A percentile compares a stretch with the other conserved stretches of the same genome.
phyloP scores from a whole-genome alignment of 116 monocot genomes.

The Iris pallida region DNA sequence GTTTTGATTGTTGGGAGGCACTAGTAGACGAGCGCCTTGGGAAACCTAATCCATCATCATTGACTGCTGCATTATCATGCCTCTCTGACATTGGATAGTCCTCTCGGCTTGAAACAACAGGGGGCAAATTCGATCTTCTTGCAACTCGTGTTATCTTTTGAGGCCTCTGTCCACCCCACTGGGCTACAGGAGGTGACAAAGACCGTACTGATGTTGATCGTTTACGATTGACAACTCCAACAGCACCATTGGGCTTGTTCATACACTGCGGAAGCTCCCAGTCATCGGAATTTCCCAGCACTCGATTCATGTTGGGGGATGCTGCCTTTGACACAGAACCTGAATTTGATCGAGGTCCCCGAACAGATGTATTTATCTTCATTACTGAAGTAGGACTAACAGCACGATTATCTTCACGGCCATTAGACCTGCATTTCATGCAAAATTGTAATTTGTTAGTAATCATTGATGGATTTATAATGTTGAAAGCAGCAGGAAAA shows the following conservation, averaged over 20 bases:
- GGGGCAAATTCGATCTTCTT: slow-evolving; percentile 60
- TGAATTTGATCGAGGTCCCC: slow-evolving; percentile 51
- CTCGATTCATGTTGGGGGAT: slow-evolving; percentile 33
- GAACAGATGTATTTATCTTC: slow-evolving; percentile 35
- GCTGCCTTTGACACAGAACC: slow-evolving; percentile 35
- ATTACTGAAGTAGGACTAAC: slow-evolving; percentile 27
- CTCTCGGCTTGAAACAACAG: slow-evolving; percentile 31
- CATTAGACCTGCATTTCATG: slow-evolving; percentile 29
- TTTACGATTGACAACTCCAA: slow-evolving; percentile 38
- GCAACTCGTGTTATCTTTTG: slow-evolving; percentile 50
- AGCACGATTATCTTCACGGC: slow-evolving; percentile 40
- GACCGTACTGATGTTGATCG: slow-evolving; percentile 26
- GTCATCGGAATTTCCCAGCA: slow-evolving; percentile 31
- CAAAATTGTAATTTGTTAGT: not conserved
- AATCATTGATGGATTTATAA: too few species aligned
- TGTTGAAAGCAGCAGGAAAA: too few species aligned
- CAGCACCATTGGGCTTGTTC: slow-evolving; percentile 28
- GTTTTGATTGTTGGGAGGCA: slow-evolving; percentile 19
- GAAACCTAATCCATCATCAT: slow-evolving; percentile 15
- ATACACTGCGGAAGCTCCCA: slow-evolving; percentile 26
- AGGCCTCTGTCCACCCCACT: slow-evolving; percentile 51
- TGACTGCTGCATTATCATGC: slow-evolving; percentile 5
- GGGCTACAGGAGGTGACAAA: slow-evolving; percentile 43
- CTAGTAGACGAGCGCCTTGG: slow-evolving; percentile 14
- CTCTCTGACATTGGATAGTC: slow-evolving; percentile 23